Evolutionary conservation across 306 rosid species (phyloP).

Genomic region (Pyrus communis): DNA sequence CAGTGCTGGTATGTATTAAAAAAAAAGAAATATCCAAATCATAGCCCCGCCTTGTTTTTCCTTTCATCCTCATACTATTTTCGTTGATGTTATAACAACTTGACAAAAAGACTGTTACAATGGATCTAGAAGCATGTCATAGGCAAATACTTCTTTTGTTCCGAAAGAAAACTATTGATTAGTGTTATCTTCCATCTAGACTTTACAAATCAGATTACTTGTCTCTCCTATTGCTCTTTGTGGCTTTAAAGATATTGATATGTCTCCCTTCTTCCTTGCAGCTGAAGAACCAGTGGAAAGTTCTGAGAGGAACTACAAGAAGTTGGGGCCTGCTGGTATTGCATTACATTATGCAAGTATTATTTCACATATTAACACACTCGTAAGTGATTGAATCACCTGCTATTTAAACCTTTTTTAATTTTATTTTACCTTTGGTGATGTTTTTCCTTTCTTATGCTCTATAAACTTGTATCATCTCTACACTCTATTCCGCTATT

Average conservation of each 20-base stretch:
- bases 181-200: background rate
- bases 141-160: background rate
- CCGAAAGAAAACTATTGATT: background rate
- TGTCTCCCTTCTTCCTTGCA: conserved; percentile 31
- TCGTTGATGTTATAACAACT: background rate
- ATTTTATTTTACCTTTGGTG: background rate
- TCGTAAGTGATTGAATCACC: conserved; percentile 48
- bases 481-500: background rate
- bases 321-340: conserved; percentile 90
- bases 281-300: conserved; percentile 41
- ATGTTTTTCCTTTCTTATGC: background rate
- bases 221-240: background rate
- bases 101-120: background rate
- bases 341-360: conserved; percentile 93
- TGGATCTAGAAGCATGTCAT: background rate
- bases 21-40: background rate
- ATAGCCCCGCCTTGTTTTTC: too few relatives aligned
- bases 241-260: conserved; percentile 42
- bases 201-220: background rate
- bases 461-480: background rate
- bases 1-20: conserved; percentile 51
- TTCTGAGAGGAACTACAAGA: conserved; percentile 46
- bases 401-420: background rate
- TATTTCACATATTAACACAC: conserved; percentile 81
- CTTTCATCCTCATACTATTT: conserved; percentile 3